These are phyloP conservation scores for Cladophialophora immunda DNA, from an alignment of 2,329 filamentous ascomycete species.

Conservation along the genomic window DNA sequence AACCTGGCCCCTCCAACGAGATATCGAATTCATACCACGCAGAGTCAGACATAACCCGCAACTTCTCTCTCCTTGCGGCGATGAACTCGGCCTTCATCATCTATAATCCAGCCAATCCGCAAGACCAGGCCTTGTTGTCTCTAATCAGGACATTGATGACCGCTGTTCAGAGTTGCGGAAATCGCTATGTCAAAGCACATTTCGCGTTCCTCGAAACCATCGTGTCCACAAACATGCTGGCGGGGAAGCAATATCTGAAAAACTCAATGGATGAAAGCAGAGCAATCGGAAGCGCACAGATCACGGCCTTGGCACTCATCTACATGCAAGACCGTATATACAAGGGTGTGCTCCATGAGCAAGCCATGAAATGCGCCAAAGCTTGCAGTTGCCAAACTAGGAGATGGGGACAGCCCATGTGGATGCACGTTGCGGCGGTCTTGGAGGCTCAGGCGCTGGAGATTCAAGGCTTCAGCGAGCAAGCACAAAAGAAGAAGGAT, in stretches of 20 bases:
- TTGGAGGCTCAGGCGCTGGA: constrained; percentile 80
- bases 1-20: constrained; percentile 41
- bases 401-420: constrained; percentile 74
- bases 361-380: constrained; percentile 78
- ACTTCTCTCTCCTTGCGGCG: constrained; percentile 69
- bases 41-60: constrained; percentile 60
- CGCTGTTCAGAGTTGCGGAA: constrained; percentile 73
- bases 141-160: constrained; percentile 73
- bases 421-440: constrained; percentile 82
- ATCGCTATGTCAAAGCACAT: constrained; percentile 78
- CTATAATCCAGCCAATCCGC: constrained; percentile 66
- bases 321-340: constrained; percentile 87
- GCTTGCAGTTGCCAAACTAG: constrained; percentile 74
- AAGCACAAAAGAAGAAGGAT: constrained; percentile 57
- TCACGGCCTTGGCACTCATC: constrained; percentile 82
- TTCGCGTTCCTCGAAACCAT: constrained; percentile 79
- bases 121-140: constrained; percentile 66
- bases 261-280: constrained; percentile 75
- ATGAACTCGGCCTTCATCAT: constrained; percentile 78
- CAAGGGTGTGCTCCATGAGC: constrained; percentile 80
- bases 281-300: constrained; percentile 76
- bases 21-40: constrained; percentile 24
- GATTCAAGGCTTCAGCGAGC: constrained; percentile 70
- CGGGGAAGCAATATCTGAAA: constrained; percentile 80
- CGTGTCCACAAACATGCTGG: constrained; percentile 72